Evolutionary conservation across 768 basidiomycete species (phyloP).

Genomic region (Leccinum subtestaceum): DNA sequence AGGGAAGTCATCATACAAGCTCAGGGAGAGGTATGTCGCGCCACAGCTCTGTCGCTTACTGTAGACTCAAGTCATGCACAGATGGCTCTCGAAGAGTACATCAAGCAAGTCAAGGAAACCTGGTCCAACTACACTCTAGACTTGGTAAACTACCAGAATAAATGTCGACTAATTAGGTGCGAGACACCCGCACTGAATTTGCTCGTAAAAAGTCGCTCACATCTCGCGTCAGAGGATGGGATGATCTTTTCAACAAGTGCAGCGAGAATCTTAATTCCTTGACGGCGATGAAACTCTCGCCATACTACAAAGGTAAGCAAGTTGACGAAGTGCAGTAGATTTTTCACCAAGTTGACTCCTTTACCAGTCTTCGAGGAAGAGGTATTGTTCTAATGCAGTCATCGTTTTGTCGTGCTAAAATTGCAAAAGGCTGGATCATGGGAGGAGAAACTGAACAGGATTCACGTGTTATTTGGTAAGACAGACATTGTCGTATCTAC

Average conservation of each 20-base stretch:
- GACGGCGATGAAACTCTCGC: slow-evolving; percentile 95
- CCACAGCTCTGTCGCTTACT: background rate
- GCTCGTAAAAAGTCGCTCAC: slow-evolving; percentile 4
- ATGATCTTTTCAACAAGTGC: slow-evolving; percentile 95
- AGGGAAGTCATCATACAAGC: slow-evolving; percentile 97
- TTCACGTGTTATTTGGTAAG: slow-evolving; percentile 93
- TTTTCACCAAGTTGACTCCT: slow-evolving; percentile 3
- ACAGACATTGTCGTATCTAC: background rate
- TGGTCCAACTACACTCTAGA: slow-evolving; percentile 97
- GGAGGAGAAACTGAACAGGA: slow-evolving; percentile 96
- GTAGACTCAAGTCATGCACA: slow-evolving; percentile 34
- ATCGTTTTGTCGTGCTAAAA: slow-evolving; percentile 6
- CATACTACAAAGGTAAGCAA: slow-evolving; percentile 86
- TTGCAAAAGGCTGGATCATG: slow-evolving; percentile 70
- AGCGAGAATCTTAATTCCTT: slow-evolving; percentile 96
- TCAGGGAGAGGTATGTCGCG: slow-evolving; percentile 78
- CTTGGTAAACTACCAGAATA: slow-evolving; percentile 97
- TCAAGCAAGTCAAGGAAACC: slow-evolving; percentile 93
- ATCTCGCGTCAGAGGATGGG: slow-evolving; percentile 72
- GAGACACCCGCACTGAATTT: slow-evolving; percentile 4
- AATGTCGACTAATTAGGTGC: slow-evolving; percentile 90
- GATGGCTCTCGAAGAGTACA: slow-evolving; percentile 95
- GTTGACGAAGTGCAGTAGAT: slow-evolving; percentile 2
- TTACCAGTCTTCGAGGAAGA: slow-evolving; percentile 83
- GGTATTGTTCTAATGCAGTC: slow-evolving; percentile 34